Evolutionary conservation across 306 rosid genomes (phyloP), one percentile per base, ranked within the genome.

Genomic region (Vigna mungo): DNA sequence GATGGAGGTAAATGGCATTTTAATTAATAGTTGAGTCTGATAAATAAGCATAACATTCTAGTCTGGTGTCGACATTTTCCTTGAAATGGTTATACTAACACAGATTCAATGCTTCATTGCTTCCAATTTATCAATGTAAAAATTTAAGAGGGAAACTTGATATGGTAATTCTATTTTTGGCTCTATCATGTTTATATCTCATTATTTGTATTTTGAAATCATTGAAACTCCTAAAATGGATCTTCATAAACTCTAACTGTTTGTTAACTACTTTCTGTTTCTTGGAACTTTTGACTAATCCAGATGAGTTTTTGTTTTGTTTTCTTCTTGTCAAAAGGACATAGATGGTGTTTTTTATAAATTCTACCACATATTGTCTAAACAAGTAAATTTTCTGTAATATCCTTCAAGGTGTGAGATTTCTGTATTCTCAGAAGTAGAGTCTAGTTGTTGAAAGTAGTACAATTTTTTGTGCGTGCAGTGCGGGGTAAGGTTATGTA

Each of bases 281-380:
- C 58, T 49, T 68, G 70, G n/a, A 48, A 61, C 75, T 56, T 68
- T 68, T 34, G 72, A 53, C 49, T 23, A 34, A 55, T 56, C 64
- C 48, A 67, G 74, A 47, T 58, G 71, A 67, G 53, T 74, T 47
- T 67, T 59, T n/a, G 41, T 59, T 47, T 46, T 25, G 37, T 43
- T 65, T 52, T 56, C 27, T 47, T 15, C 18, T 9, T 44, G 51
- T 58, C 48, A 47, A 23, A 34, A 51, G 34, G 39, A 74, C 53
- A 46, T 58, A 11, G 21, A 20, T 15, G 68, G 63, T 55, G 30
- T 15, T 65, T 66, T n/a, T 74, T 46, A 21, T 34, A 32, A 44
- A 30, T 66, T 73, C n/a, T 44, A 48, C 30, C 14, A 66, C 15
- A 56, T 66, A 43, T 55, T 36, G 48, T 46, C 20, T 32, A 21